phyloP scores from a whole-genome alignment of 1,284 basidiomycete species.

The Pterulicium gracile region DNA sequence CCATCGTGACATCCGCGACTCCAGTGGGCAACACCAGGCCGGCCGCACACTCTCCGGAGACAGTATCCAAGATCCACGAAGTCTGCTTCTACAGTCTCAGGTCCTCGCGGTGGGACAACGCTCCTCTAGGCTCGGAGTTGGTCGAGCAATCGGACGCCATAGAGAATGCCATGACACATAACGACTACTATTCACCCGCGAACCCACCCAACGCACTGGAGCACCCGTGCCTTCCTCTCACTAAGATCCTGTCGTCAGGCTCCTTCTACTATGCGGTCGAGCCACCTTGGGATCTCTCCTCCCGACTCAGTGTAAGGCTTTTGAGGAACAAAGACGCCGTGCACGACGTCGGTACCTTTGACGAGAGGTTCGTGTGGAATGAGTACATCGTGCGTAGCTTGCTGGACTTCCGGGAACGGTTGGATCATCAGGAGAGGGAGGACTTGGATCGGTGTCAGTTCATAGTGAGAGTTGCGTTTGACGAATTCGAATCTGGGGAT shows the following conservation, averaged over 20 bases:
- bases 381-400: constrained; percentile 73
- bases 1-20: constrained; percentile 64
- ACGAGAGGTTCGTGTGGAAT: constrained; percentile 84
- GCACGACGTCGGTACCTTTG: constrained; percentile 54
- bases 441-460: constrained; percentile 74
- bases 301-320: constrained; percentile 61
- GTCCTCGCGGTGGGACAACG: constrained; percentile 61
- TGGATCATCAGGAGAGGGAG: constrained; percentile 56
- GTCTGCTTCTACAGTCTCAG: constrained; percentile 69
- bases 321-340: constrained; percentile 35
- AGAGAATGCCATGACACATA: constrained; percentile 35
- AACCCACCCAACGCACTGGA: constrained; percentile 50
- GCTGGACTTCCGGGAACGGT: constrained; percentile 68
- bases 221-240: constrained; percentile 85
- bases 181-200: constrained; percentile 34
- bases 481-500: constrained; percentile 12
- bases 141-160: constrained; percentile 38
- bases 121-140: constrained; percentile 38
- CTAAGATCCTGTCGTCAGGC: constrained; percentile 85
- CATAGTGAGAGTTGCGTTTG: constrained; percentile 37
- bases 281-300: constrained; percentile 83
- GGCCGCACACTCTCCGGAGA: constrained; percentile 43
- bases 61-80: constrained; percentile 66
- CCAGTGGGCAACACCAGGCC: constrained; percentile 72
- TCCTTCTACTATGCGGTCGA: constrained; percentile 88